phyloP scores from a whole-genome alignment of 2,329 filamentous ascomycete genomes.

The Sclerotinia borealis region DNA sequence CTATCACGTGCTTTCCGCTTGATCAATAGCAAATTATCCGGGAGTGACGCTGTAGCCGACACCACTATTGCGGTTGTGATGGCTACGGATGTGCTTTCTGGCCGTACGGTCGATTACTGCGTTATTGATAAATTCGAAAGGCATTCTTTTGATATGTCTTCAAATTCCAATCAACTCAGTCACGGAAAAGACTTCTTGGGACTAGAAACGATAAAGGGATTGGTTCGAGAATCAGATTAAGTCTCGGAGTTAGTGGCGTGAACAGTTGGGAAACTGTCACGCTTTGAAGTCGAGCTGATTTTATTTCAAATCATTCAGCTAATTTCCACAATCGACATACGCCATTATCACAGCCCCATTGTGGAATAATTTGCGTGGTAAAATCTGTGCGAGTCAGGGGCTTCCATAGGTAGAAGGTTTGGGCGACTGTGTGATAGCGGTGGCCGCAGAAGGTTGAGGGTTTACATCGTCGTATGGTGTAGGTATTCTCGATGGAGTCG shows the following conservation, averaged over 20 bases:
- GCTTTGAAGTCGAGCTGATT: not conserved
- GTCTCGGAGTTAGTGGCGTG: not conserved
- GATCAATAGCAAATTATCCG: slow-evolving; percentile 30
- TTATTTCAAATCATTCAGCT: too few species aligned
- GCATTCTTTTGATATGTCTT: not conserved
- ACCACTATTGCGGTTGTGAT: slow-evolving; percentile 29
- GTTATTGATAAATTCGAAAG: not conserved
- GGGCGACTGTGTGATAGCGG: too few species aligned
- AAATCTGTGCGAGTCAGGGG: not conserved
- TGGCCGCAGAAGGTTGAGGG: not conserved
- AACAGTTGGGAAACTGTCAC: not conserved
- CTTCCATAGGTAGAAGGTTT: not conserved
- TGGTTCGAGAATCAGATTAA: not conserved
- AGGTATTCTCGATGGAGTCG: not conserved
- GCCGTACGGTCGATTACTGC: not conserved
- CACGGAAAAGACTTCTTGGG: too few species aligned
- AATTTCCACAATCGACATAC: not conserved
- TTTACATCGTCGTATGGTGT: not conserved
- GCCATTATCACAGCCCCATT: not conserved
- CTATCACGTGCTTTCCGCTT: too few species aligned
- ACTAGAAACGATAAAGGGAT: not conserved
- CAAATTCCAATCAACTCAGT: not conserved
- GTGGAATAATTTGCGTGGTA: not conserved
- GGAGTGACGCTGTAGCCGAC: slow-evolving; percentile 25
- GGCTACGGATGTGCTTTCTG: not conserved